These are phyloP conservation scores for Nephelium lappaceum DNA, from an alignment of 345 rosid species.

Conservation along the genomic window DNA sequence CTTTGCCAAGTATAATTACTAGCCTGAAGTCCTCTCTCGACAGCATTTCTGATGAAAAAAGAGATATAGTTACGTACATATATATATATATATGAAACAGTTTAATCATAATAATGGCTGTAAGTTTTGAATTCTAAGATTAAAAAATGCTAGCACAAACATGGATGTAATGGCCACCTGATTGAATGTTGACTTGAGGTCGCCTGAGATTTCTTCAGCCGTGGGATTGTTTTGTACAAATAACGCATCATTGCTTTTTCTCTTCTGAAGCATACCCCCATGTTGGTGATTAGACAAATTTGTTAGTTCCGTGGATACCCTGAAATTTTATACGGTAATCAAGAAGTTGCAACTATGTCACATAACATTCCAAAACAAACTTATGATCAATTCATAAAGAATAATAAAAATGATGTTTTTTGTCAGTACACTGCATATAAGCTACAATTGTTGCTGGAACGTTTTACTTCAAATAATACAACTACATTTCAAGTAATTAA, in stretches of 20 bases:
- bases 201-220: conserved; percentile 37
- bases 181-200: conserved; percentile 40
- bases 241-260: conserved; percentile 46
- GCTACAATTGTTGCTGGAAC: not conserved
- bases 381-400: not conserved
- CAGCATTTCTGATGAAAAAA: conserved; percentile 38
- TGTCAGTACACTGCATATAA: not conserved
- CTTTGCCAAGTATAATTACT: conserved; percentile 64
- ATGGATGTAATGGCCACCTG: conserved; percentile 35
- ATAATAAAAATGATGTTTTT: not conserved
- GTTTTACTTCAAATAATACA: not conserved
- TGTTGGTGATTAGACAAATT: conserved; percentile 46
- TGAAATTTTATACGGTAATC: conserved; percentile 27
- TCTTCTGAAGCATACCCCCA: conserved; percentile 39
- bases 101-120: not conserved
- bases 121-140: not conserved
- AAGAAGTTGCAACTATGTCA: not conserved
- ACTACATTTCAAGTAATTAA: not conserved
- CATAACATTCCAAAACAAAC: not conserved
- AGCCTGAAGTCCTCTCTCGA: conserved; percentile 51
- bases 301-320: conserved; percentile 58
- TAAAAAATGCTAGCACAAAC: conserved; percentile 3
- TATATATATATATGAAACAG: not conserved
- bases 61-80: not conserved
- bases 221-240: conserved; percentile 29